phyloP scores from a whole-genome alignment of 495 filamentous ascomycete species.

The Aspergillus coremiiformis region DNA sequence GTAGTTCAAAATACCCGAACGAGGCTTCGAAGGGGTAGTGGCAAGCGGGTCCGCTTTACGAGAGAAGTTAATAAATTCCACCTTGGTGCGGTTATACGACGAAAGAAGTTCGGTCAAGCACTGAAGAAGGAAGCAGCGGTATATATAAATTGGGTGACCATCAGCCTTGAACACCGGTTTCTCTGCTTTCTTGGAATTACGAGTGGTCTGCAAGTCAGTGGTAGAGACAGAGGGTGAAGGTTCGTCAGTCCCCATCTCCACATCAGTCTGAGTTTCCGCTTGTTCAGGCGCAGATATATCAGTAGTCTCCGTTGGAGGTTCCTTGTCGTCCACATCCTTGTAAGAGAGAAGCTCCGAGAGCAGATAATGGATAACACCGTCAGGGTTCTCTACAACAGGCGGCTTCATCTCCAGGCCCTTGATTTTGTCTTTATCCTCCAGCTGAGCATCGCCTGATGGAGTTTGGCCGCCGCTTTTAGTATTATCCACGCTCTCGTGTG shows the following conservation, averaged over 20 bases:
- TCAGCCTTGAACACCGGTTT: slow-evolving; percentile 84
- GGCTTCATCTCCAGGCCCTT: slow-evolving; percentile 63
- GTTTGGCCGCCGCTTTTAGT: slow-evolving; percentile 23
- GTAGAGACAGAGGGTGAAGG: slow-evolving; percentile 33
- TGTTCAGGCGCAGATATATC: slow-evolving; percentile 36
- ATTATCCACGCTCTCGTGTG: slow-evolving; percentile 27
- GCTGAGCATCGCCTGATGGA: slow-evolving; percentile 22
- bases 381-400: slow-evolving; percentile 84
- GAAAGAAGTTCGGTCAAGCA: slow-evolving; percentile 89
- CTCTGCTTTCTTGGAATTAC: slow-evolving; percentile 51
- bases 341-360: slow-evolving; percentile 91
- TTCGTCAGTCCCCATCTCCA: slow-evolving; percentile 43
- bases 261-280: slow-evolving; percentile 39
- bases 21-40: slow-evolving; percentile 86
- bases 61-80: slow-evolving; percentile 99
- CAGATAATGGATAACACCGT: slow-evolving; percentile 93
- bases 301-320: slow-evolving; percentile 40
- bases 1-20: slow-evolving; percentile 88
- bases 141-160: slow-evolving; percentile 91
- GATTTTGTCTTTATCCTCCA: slow-evolving; percentile 51
- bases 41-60: slow-evolving; percentile 75
- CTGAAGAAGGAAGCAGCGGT: slow-evolving; percentile 89
- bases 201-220: slow-evolving; percentile 24
- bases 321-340: slow-evolving; percentile 82
- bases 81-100: slow-evolving; percentile 87